Conservation (phyloP, 441 rosid genomes). For the Raphanus hybrid region DNA sequence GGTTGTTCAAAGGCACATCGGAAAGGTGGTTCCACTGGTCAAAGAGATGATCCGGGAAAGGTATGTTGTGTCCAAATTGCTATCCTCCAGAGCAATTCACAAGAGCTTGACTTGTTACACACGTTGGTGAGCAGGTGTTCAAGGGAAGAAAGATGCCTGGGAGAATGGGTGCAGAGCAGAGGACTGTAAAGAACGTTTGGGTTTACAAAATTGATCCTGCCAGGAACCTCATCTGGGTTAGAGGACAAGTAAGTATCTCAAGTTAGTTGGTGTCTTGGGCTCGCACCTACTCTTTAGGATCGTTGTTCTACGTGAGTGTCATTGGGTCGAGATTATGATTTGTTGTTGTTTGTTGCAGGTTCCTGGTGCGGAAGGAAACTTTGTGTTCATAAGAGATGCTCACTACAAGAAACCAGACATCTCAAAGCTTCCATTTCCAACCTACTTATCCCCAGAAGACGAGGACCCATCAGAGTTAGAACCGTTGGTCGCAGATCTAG, state of each 20-base stretch:
- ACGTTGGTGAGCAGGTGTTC: conserved; percentile 49
- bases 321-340: conserved; percentile 8
- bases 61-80: conserved; percentile 46
- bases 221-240: conserved; percentile 93
- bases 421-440: conserved; percentile 86
- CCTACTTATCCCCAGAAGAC: conserved; percentile 66
- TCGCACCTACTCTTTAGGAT: not conserved
- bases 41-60: conserved; percentile 96
- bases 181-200: conserved; percentile 92
- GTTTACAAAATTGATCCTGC: conserved; percentile 87
- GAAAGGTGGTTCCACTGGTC: conserved; percentile 92
- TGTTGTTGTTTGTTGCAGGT: conserved; percentile 52
- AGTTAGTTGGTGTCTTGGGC: not conserved
- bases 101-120: conserved; percentile 16
- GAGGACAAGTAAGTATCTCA: conserved; percentile 78
- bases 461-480: conserved; percentile 55
- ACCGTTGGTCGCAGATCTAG: conserved; percentile 79
- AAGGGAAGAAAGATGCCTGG: conserved; percentile 98
- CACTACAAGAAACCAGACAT: conserved; percentile 79
- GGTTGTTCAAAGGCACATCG: conserved; percentile 89
- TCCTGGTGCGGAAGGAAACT: conserved; percentile 92
- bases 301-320: not conserved
- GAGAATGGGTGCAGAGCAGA: conserved; percentile 88
- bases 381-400: conserved; percentile 88
- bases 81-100: too few relatives aligned